phyloP scores from a whole-genome alignment of 2,329 filamentous ascomycete species.

The Talaromyces funiculosus region DNA sequence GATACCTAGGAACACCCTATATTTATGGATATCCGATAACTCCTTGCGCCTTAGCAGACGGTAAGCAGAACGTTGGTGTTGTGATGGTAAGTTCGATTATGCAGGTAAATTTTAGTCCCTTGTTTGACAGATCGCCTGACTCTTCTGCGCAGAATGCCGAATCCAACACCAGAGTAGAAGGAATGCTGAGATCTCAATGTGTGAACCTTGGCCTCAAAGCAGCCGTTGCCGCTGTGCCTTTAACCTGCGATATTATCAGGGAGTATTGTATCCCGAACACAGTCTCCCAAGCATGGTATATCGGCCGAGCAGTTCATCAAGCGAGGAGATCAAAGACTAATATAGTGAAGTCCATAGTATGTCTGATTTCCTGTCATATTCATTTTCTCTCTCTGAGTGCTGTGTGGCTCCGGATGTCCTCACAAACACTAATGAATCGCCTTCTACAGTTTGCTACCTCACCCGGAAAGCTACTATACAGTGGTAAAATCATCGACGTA shows the following conservation, averaged over 20 bases:
- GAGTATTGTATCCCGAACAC: conserved; percentile 25
- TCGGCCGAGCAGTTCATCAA: conserved; percentile 24
- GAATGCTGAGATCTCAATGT: conserved; percentile 22
- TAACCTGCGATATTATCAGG: conserved; percentile 22
- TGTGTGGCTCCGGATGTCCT: background rate
- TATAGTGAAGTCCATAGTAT: conserved; percentile 40
- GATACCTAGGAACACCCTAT: conserved; percentile 35
- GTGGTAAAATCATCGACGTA: conserved; percentile 43
- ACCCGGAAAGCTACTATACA: conserved; percentile 37
- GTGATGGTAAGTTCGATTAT: conserved; percentile 14
- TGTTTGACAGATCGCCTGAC: background rate
- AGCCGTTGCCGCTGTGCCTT: conserved; percentile 19
- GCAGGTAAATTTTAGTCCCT: too few species aligned
- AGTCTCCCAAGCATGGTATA: conserved; percentile 28
- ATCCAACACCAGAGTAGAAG: conserved; percentile 22
- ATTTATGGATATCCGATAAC: conserved; percentile 39
- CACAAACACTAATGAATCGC: conserved; percentile 9
- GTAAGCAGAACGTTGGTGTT: conserved; percentile 36
- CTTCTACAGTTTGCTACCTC: conserved; percentile 22
- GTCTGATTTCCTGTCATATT: conserved; percentile 7
- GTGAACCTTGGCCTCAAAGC: conserved; percentile 24
- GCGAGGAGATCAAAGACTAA: conserved; percentile 23
- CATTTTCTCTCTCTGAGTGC: background rate
- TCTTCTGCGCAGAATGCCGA: conserved; percentile 18
- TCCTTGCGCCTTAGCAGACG: conserved; percentile 35